A percentile compares a stretch with the other conserved stretches of the same genome.
phyloP scores from a whole-genome alignment of 2,329 filamentous ascomycete species.

The Hypoxylon rubiginosum region DNA sequence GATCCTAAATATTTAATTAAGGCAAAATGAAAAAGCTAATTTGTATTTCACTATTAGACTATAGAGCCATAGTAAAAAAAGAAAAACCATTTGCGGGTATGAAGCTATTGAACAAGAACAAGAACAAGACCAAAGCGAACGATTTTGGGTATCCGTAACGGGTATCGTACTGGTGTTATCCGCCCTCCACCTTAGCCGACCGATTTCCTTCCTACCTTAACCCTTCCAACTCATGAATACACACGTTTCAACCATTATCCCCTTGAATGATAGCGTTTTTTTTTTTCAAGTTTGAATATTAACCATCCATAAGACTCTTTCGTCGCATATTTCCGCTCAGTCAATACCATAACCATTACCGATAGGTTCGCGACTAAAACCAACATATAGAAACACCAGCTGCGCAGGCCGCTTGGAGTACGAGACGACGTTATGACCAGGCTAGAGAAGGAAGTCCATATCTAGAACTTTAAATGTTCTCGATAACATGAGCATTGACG shows the following conservation, averaged over 20 bases:
- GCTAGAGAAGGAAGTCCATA: too few relatives aligned
- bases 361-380: conserved; percentile 3
- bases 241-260: conserved; percentile 12
- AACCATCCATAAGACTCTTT: background rate
- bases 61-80: conserved; percentile 11
- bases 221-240: conserved; percentile 2
- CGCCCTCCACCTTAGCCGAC: conserved; percentile 19
- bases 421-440: background rate
- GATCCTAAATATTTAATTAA: too few relatives aligned
- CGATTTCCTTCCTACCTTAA: conserved; percentile 10
- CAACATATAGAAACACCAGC: conserved; percentile 18
- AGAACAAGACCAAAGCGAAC: conserved; percentile 41
- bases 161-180: conserved; percentile 49
- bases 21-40: background rate
- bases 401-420: background rate
- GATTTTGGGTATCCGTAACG: conserved; percentile 51
- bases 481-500: conserved; percentile 81
- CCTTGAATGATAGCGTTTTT: too few relatives aligned
- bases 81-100: conserved; percentile 10
- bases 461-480: conserved; percentile 81
- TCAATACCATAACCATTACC: conserved; percentile 3
- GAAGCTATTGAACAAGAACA: conserved; percentile 16
- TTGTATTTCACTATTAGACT: conserved; percentile 11
- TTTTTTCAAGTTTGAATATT: background rate
- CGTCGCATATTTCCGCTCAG: conserved; percentile 8